phyloP scores from a whole-genome alignment of 805 yeast genomes.

The Starmera amethionina region DNA sequence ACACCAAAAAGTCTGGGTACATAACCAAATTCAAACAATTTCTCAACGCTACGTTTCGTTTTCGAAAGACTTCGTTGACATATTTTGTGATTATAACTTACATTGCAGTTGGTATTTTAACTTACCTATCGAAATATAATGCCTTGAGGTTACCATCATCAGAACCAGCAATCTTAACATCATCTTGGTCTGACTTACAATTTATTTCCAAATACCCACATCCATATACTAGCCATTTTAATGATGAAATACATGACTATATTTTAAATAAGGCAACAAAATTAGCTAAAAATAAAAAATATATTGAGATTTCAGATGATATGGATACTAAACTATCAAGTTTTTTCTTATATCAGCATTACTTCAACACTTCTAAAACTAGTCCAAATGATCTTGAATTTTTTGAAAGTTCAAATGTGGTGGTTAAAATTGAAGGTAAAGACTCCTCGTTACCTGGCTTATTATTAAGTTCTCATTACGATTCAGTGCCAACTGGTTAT shows the following conservation, averaged over 20 bases:
- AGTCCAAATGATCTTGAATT: constrained; percentile 44
- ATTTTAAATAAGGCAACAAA: constrained; percentile 33
- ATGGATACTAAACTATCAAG: constrained; percentile 24
- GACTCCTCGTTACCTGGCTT: constrained; percentile 52
- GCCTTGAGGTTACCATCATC: constrained; percentile 34
- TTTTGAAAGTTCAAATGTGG: constrained; percentile 74
- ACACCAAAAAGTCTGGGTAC: neutral
- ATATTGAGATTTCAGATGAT: constrained; percentile 28
- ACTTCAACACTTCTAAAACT: constrained; percentile 34
- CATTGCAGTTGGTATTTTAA: constrained; percentile 28
- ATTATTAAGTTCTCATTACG: constrained; percentile 77
- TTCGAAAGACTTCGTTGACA: constrained; percentile 63
- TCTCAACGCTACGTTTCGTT: constrained; percentile 48
- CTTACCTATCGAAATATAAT: constrained; percentile 28
- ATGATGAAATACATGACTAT: constrained; percentile 68
- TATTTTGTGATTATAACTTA: constrained; percentile 41
- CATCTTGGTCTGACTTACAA: constrained; percentile 69
- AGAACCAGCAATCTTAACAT: constrained; percentile 25
- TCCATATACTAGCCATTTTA: constrained; percentile 70
- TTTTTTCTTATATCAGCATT: constrained; percentile 42
- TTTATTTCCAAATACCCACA: constrained; percentile 56
- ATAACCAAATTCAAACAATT: constrained; percentile 11
- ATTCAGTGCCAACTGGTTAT: constrained; percentile 76
- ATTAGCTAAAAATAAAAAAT: constrained; percentile 19
- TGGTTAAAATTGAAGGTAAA: constrained; percentile 64